Base-by-base conservation (phyloP, 306 rosid genomes). In the Biancaea sappan region DNA sequence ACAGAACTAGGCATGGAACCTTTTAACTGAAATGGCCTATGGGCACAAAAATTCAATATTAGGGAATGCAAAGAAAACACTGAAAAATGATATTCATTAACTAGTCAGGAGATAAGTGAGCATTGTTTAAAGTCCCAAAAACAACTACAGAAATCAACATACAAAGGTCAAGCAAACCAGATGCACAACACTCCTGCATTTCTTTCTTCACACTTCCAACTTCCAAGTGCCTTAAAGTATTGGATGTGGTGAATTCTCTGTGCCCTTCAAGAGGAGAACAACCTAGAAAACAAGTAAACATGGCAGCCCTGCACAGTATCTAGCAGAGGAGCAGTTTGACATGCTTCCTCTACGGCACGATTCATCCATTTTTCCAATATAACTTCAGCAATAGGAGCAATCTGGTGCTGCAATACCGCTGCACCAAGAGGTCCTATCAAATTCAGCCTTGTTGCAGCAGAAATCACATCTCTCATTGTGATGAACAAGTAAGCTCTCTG, bases 301-400 rank as follows among this genome's bases (percentile, higher is more conserved):
- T 93, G 98, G 79, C 98, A 93, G 10, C 98, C 93, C 77, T 91
- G 98, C 68, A 91, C 89, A 0, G 87, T 85, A 72, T 93, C 98
- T 24, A 91, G 87, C 81, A 93, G 65, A 63, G 96, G 87, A 73
- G 85, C 79, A 38, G 83, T 78, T 82, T 91, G 97, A 72, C 96
- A 91, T 4, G 97, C 86, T 34, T 93, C 93, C 48, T 87, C 96
- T 13, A 60, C 87, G 0, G 19, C 50, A 2, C 89, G 87, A 66
- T 89, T 83, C 86, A 80, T 84, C 93, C 93, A 91, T 72, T 82
- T 86, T 32, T 67, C 72, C 73, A 91, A 72, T 52, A 84, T 73
- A 43, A 37, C 82, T 85, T 93, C 96, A 13, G 97, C 95, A 68
- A 77, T 56, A 26, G 73, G 77, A 59, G 88, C 90, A 75, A 93